These are phyloP conservation scores for Aquilaria malaccensis DNA, from an alignment of 345 rosid species.

Conservation along the genomic window DNA sequence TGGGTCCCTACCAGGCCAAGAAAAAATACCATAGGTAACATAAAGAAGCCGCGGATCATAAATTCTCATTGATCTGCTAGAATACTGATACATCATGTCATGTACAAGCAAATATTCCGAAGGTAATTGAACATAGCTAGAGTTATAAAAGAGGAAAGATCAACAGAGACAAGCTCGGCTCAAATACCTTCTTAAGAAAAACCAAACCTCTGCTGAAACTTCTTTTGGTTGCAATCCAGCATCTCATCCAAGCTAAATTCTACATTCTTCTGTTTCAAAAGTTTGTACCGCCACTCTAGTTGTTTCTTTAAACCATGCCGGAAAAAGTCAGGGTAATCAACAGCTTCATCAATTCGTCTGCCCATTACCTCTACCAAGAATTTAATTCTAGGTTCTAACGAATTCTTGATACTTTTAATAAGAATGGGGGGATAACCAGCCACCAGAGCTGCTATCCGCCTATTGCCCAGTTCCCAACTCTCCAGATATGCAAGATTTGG, in stretches of 20 bases:
- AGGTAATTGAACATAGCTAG: neutral
- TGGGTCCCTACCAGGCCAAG: too few relatives aligned
- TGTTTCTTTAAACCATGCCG: conserved; percentile 68
- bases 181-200: conserved; percentile 26
- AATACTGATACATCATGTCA: conserved; percentile 9
- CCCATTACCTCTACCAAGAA: conserved; percentile 71
- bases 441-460: conserved; percentile 47
- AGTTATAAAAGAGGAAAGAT: conserved; percentile 13
- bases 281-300: conserved; percentile 46
- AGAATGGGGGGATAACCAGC: conserved; percentile 60
- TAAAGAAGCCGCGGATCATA: conserved; percentile 7
- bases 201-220: conserved; percentile 49
- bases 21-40: too few relatives aligned
- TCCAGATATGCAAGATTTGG: conserved; percentile 43
- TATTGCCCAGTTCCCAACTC: conserved; percentile 47
- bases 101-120: neutral
- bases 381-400: conserved; percentile 61
- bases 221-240: conserved; percentile 61
- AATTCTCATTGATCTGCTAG: conserved; percentile 13
- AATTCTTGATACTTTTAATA: conserved; percentile 59
- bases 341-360: conserved; percentile 53
- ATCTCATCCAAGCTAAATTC: conserved; percentile 64
- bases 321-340: conserved; percentile 53
- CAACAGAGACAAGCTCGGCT: conserved; percentile 7
- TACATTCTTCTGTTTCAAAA: conserved; percentile 45